These are phyloP conservation scores for Nepenthes alata DNA, from an alignment of 179 eudicot species.

Conservation along the genomic window DNA sequence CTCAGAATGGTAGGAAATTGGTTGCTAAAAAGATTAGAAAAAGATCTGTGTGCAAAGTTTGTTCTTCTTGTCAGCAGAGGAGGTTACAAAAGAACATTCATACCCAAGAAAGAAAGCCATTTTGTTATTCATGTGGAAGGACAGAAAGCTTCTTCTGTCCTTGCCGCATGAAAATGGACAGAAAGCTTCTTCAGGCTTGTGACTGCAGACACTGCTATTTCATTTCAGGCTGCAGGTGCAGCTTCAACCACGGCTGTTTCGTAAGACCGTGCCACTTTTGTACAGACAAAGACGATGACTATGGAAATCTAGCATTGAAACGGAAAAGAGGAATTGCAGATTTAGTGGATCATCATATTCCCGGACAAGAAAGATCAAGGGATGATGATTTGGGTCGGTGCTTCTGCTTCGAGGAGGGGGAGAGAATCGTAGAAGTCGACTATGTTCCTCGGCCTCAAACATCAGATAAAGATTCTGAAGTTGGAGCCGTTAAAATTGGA, in stretches of 20 bases:
- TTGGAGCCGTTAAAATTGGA: neutral
- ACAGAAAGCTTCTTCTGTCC: neutral
- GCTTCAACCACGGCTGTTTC: no score
- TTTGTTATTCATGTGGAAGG: neutral
- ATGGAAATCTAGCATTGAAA: no score
- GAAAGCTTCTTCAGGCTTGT: no score
- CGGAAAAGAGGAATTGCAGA: no score
- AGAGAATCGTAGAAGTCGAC: neutral
- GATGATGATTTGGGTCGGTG: conserved; percentile 8
- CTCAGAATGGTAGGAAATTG: conserved; percentile 6
- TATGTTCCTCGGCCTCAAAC: conserved; percentile 6
- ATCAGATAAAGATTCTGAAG: neutral
- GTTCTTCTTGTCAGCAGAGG: conserved; percentile 18
- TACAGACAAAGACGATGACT: no score
- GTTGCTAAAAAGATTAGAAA: conserved; percentile 27
- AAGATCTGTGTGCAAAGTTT: conserved; percentile 17
- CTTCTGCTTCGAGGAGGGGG: conserved; percentile 7
- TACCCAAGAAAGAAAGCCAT: neutral
- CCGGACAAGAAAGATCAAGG: no score
- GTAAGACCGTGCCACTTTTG: no score
- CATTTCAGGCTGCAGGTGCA: no score
- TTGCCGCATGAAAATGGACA: neutral
- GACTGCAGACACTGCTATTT: no score
- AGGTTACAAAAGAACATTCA: conserved; percentile 22
- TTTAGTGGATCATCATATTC: no score